Conservation (phyloP, 768 basidiomycete genomes). For the Phlebiopsis flavidoalba region DNA sequence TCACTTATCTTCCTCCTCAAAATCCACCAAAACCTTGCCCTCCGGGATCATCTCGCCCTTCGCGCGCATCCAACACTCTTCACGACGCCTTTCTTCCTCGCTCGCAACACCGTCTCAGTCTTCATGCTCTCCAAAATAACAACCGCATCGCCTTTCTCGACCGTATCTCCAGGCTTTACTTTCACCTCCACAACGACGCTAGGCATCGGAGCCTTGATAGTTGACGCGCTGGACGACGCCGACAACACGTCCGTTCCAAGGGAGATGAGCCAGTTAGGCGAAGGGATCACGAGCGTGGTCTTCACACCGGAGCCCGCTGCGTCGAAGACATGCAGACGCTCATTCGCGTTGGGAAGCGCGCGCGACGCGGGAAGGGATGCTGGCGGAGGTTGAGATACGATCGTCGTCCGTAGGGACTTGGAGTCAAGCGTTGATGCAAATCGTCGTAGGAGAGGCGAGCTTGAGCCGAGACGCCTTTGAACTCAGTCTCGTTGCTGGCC, state of each 20-base stretch:
- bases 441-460: slow-evolving; percentile 46
- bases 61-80: slow-evolving; percentile 64
- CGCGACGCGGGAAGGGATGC: slow-evolving; percentile 48
- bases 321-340: slow-evolving; percentile 71
- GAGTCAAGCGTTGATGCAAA: slow-evolving; percentile 51
- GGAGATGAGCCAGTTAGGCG: slow-evolving; percentile 66
- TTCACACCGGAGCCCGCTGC: slow-evolving; percentile 43
- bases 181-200: slow-evolving; percentile 86
- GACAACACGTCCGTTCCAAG: slow-evolving; percentile 55
- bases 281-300: slow-evolving; percentile 54
- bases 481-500: slow-evolving; percentile 28
- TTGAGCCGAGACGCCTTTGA: slow-evolving; percentile 51
- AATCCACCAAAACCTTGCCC: slow-evolving; percentile 71
- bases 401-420: slow-evolving; percentile 50
- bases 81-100: slow-evolving; percentile 64
- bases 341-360: slow-evolving; percentile 51
- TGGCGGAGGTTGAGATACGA: slow-evolving; percentile 66
- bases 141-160: slow-evolving; percentile 76
- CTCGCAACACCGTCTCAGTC: slow-evolving; percentile 86
- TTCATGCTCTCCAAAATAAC: slow-evolving; percentile 96
- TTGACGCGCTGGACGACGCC: slow-evolving; percentile 48
- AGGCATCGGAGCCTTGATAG: slow-evolving; percentile 83
- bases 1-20: slow-evolving; percentile 34
- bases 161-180: slow-evolving; percentile 70
- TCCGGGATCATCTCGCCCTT: slow-evolving; percentile 93